Base-by-base conservation (phyloP, 208 protist species). In the Crithidia brevicula region DNA sequence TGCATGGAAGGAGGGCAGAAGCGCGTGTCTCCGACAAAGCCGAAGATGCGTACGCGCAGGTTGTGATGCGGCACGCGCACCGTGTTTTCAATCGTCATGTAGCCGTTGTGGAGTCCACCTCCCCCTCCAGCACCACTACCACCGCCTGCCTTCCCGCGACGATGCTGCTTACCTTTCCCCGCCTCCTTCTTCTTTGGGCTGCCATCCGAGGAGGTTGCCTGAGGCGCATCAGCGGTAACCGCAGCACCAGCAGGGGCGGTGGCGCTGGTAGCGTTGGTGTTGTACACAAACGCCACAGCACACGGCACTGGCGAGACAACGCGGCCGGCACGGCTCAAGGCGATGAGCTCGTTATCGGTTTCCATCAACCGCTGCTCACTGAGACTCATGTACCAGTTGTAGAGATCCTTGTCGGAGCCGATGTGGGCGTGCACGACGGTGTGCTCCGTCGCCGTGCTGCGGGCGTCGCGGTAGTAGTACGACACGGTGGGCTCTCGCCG, bases 371-470 rank as follows among this genome's bases (percentile, higher is more conserved):
- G 74, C 72, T 91, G 73, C 27, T 78, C 79, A 54, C 79, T 78
- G 10, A 88, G 62, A 38, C 74, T 79, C 77, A 91, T 86, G 74
- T 85, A 91, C 63, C 66, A 76, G 50, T 74, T 79, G 75, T 86
- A 91, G 2, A 88, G 53, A 18, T 85, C 82, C 60, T 69, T 57
- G 57, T 86, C 82, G 4, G 65, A 72, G 22, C 74, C 34, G 53
- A 61, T 33, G 30, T 68, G 25, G 38, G 30, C 51, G 23, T 31
- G 70, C 47, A 71, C 67, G 16, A 72, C 59, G 51, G 77, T 56
- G 34, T 74, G 68, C 64, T 75, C 64, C 20, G 58, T 38, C 1
- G 58, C 34, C 47, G 33, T 78, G 72, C 69, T 71, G 20, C 68
- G 67, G 20, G 70, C 61, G 57, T 83, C 82, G 20, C 69, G 56